Base-by-base conservation (phyloP, 2,329 filamentous ascomycete species). In the Aspergillus neoniger region DNA sequence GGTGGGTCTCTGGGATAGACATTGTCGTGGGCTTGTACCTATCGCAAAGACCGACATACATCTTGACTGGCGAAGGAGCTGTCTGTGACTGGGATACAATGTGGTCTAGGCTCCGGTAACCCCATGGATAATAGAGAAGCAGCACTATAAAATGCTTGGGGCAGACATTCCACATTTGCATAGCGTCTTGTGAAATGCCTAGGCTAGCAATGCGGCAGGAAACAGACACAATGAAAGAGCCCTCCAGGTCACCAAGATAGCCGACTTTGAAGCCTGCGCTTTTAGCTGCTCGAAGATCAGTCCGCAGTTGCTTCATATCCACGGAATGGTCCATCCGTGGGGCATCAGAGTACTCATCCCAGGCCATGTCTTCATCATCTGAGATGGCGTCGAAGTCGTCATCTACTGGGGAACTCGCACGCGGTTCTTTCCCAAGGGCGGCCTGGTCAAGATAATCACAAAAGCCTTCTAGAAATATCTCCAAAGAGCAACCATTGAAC, bases 141-240 rank as follows among this genome's bases (percentile, higher is more conserved):
- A 96, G 80, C 4, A 94, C 84, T 41, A 96, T 74, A 69, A 94
- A 93, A 36, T 92, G 88, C 0, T 81, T 75, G 0, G 81, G 76
- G 14, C 84, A 76, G 10, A 96, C 73, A 61, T 88, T 83, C 92
- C 92, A 96, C 1, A 92, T 90, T 69, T 89, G 83, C 74, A 91
- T 84, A 0, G 87, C 88, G 69, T 93, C 90, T 39, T 88, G 83
- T 0, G 91, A 89, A 12, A 96, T 85, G 0, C 85, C 87, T 1
- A 96, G 83, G 67, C 89, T 90, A 4, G 83, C 79, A 30, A 91
- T 84, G 4, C 86, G 86, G 30, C 90, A 84, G 0, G 92, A 91
- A 2, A 95, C 75, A 4, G 86, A 87, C 17, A 95, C 74, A 61
- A 84, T 84, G 55, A 81, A 63, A 3, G 83, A 79, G 60, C 78